Conservation (phyloP, 2,329 filamentous ascomycete genomes). For the Sphaerulina populicola region DNA sequence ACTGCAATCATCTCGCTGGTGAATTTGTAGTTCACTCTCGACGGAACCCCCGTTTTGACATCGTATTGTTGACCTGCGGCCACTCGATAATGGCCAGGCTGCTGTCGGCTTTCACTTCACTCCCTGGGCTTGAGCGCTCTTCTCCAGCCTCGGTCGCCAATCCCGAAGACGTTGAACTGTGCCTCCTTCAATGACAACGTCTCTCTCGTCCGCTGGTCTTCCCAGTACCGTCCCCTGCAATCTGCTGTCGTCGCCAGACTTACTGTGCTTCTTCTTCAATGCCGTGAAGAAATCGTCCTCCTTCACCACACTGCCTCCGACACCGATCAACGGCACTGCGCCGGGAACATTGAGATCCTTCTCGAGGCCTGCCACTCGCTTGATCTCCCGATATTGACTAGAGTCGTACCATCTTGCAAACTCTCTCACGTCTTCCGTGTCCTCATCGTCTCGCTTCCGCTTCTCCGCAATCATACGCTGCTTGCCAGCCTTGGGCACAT, state of each 20-base stretch:
- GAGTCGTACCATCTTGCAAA: slow-evolving; percentile 75
- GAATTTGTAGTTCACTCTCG: too few relatives aligned
- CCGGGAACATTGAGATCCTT: slow-evolving; percentile 43
- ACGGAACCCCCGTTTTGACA: not conserved
- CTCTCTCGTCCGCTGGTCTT: slow-evolving; percentile 59
- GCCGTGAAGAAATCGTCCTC: slow-evolving; percentile 45
- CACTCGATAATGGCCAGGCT: not conserved
- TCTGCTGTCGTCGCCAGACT: slow-evolving; percentile 69
- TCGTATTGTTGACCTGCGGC: not conserved
- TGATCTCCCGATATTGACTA: slow-evolving; percentile 67
- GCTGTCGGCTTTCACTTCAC: not conserved
- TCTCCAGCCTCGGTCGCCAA: slow-evolving; percentile 46
- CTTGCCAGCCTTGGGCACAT: slow-evolving; percentile 30
- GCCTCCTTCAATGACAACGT: slow-evolving; percentile 72
- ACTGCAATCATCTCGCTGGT: too few relatives aligned
- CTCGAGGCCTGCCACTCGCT: slow-evolving; percentile 63
- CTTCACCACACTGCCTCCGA: slow-evolving; percentile 34
- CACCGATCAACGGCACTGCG: slow-evolving; percentile 37
- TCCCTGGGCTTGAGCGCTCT: slow-evolving; percentile 7
- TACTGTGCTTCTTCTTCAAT: slow-evolving; percentile 87
- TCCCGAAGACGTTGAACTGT: slow-evolving; percentile 57
- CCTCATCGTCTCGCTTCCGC: slow-evolving; percentile 53
- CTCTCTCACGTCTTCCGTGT: slow-evolving; percentile 65
- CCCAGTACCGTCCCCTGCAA: slow-evolving; percentile 80
- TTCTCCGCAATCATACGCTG: slow-evolving; percentile 34